Base-by-base conservation (phyloP, 23 red algal species). In the Cyanidioschyzon merolae region DNA sequence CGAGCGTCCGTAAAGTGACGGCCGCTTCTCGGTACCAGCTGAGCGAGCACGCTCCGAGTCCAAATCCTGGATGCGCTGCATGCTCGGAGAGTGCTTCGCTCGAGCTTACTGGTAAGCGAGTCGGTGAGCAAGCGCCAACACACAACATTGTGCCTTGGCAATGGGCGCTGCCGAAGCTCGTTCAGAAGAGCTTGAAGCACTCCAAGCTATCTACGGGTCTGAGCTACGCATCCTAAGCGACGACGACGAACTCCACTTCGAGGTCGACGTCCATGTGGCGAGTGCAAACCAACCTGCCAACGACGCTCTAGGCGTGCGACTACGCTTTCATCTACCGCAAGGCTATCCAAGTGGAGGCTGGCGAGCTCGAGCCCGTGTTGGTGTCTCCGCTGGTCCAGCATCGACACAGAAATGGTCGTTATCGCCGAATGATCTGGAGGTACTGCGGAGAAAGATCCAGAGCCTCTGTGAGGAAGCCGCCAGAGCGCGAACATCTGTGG, bases 261-360 rank as follows among this genome's bases (percentile, higher is more conserved):
- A 71, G 63, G 63, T 71, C 12, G 63, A 71, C 30, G 63, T 71
- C 12, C 2, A 7, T 3, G n/a, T 27, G 7, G 12, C 29, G 7
- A 27, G 30, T 27, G 29, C 63, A 3, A 71, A 7, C 7, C 3
- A 25, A 25, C 7, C 63, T 7, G 30, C 2, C 30, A 7, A 7
- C 2, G 63, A 27, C 29, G n/a, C 21, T 7, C 32, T 71, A 12
- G 12, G 12, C 12, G 63, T 71, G 2, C 12, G n/a, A 7, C 63
- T 71, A 3, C 7, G 7, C 12, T 71, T 71, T 71, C 63, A 71
- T 32, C 29, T 71, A 35, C 63, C 63, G 63, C 63, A 7, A 71
- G 63, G 63, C 30, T 71, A 71, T 71, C 63, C 63, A 27, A 25
- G 3, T 15, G n/a, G 32, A 35, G 63, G 63, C 29, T 25, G n/a